Conservation (phyloP, 2,329 filamentous ascomycete species). For the Fusarium liriodendri region DNA sequence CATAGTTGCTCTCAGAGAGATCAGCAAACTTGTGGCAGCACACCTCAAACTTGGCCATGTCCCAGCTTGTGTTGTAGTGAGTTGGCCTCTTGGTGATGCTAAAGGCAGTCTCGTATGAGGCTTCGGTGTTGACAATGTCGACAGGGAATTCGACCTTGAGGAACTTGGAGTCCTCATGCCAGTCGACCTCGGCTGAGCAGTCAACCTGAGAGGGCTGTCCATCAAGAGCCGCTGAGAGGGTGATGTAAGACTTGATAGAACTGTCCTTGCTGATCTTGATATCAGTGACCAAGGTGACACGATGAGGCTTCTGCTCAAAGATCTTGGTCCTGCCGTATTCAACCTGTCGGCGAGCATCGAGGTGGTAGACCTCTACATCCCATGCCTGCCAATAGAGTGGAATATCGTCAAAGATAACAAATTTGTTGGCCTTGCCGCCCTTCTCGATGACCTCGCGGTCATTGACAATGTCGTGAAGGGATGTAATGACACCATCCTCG, state of each 20-base stretch:
- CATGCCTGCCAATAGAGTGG: slow-evolving; percentile 97
- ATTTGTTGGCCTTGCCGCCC: slow-evolving; percentile 84
- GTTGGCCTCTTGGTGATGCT: slow-evolving; percentile 90
- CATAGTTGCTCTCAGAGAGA: slow-evolving; percentile 87
- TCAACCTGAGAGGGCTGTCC: slow-evolving; percentile 75
- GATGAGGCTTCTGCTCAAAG: slow-evolving; percentile 76
- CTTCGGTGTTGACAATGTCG: slow-evolving; percentile 89
- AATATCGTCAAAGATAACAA: slow-evolving; percentile 97
- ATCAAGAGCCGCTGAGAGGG: slow-evolving; percentile 75
- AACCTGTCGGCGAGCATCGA: slow-evolving; percentile 86
- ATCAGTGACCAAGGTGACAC: slow-evolving; percentile 84
- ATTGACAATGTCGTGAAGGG: slow-evolving; percentile 79
- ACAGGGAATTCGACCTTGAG: slow-evolving; percentile 99
- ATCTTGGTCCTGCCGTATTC: slow-evolving; percentile 75
- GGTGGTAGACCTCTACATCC: slow-evolving; percentile 97
- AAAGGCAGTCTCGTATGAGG: slow-evolving; percentile 94
- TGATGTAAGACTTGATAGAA: slow-evolving; percentile 88
- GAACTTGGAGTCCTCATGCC: slow-evolving; percentile 97
- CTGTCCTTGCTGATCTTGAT: slow-evolving; percentile 90
- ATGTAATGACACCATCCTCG: slow-evolving; percentile 81
- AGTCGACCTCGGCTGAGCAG: slow-evolving; percentile 88
- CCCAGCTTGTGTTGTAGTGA: slow-evolving; percentile 97
- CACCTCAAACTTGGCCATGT: slow-evolving; percentile 98
- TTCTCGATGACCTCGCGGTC: slow-evolving; percentile 82
- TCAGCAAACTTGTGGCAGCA: slow-evolving; percentile 97